Base-by-base conservation (phyloP, 345 rosid species). In the Eucalyptus caleyi region DNA sequence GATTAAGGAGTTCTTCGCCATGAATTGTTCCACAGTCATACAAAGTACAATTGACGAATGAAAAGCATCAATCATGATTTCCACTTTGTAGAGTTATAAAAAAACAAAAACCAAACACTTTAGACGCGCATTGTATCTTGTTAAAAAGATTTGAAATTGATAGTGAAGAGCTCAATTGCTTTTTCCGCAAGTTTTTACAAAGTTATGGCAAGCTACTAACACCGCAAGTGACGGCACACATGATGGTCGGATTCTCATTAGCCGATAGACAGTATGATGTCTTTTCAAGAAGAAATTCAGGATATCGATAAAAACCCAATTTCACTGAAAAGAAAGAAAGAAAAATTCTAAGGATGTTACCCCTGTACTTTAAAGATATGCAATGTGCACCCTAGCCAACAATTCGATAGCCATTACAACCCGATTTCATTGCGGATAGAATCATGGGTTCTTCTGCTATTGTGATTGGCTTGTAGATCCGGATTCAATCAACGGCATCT, bases 341-440 rank as follows among this genome's bases (percentile, higher is more conserved):
- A 19, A 53, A 53, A 53, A 8, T 53, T 21, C 11, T 21, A 53
- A 53, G 10, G 5, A 1, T 0, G 10, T 53, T 0, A 2, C 26
- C 2, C 0, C 2, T 53, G 26, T 21, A 53, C 26, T 21, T 53
- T 53, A 19, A 53, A 0, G 56, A 53, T 19, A 7, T 53, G 56
- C 4, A 53, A 53, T 53, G 56, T 53, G 56, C 27, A 9, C 27
- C 1, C 12, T 23, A 9, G 12, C 62, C 27, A 56, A 4, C 6
- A 23, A 56, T 56, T 56, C 6, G 62, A 56, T 9, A 56, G 62
- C 5, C 12, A 24, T 23, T 56, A 2, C 62, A 4, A 56, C 3
- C 62, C 62, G 3, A 56, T 56, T 56, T 56, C 62, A 56, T 10
- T 56, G 12, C 2, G 1, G 60, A 21, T 23, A 0, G 27, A 56